Evolutionary conservation across 257 asterid genomes (phyloP), one percentile per base, ranked within the genome.

Genomic region (Lantana camara): DNA sequence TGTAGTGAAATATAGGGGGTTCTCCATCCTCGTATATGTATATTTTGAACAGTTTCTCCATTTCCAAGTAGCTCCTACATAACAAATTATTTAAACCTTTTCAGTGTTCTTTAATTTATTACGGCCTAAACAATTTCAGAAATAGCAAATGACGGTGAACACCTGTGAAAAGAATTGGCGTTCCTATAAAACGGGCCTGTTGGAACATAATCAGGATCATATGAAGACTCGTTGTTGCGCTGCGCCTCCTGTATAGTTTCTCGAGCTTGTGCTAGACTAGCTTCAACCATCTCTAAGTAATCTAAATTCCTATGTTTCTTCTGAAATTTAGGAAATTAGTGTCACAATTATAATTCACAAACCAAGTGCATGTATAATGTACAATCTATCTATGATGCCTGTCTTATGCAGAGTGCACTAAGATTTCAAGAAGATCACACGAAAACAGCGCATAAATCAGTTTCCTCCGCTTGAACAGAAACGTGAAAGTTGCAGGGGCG

Each of bases 1-100:
- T 67, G 79, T 84, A 84, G 57, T 84, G 91, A 57, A 72, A 84
- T 0, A 84, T 47, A 0, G 91, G 91, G 2, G 86, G 91, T 0
- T 84, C 91, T 35, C 91, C 91, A 13, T 84, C 91, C 44, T 79
- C 84, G 63, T 84, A 84, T 13, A 77, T 44, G 60, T 79, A 84
- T 48, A 84, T 75, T 77, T 72, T 81, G 13, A 84, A 75, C 54
- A 27, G 4, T 16, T 70, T 84, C 80, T 84, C 91, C 88, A 84
- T 84, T 68, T 84, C 88, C 74, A 84, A 52, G 79, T 81, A 84
- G 79, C 91, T 84, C 64, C 91, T 84, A 23, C 58, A 40, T 63
- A 9, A 51, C 51, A 53, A 22, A 46, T 9, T 76, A 20, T 80
- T 83, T 41, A 85, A 65, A 34, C 27, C 68, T 48, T 74, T 73